Evolutionary conservation across 176 grass and related monocot genomes (phyloP), one percentile per base, ranked within the genome.

Genomic region (Rhynchospora tenuis): DNA sequence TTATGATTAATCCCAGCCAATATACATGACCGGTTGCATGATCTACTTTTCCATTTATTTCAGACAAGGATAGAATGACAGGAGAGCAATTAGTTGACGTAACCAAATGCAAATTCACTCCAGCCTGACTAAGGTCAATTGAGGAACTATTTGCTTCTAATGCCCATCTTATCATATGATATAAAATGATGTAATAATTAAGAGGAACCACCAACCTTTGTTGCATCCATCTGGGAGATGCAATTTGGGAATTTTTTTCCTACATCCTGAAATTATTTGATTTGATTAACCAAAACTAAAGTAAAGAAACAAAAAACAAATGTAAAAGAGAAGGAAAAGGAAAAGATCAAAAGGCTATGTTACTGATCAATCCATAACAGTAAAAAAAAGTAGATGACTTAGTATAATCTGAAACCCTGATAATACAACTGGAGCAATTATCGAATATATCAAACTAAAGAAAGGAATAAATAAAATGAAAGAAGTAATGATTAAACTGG

Each of bases 211-310:
- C 46, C 14, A 46, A 81, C 79, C 58, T 81, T 64, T 65, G 88
- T 64, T 23, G 64, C 85, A 11, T 88, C 70, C 68, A 85, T 85
- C 59, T 73, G 9, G 27, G 86, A 28, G 12, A 91, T 83, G 46
- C 92, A 92, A 56, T 85, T 24, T 55, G 87, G 83, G 77, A 91
- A 80, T 45, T 48, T 84, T 80, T 86, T 57, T 51, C 20, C 75
- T 68, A 94, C 70, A 77, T 91, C 85, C 92, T 94, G 67, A 29
- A 75, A 84, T 43, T 31, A 68, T 3, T 66, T 43, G 45, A 68
- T 3, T 66, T 62, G 50, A 83, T 68, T 42, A 77, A 81, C 44
- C 71, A 26, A 74, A 88, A 19, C 19, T 8, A 27, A 26, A 24
- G 19, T 29, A 10, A 29, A 73, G 24, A 59, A 27, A 44, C 33